These are phyloP conservation scores for Gardenia jasminoides DNA, from an alignment of 257 asterid genomes.

Conservation along the genomic window DNA sequence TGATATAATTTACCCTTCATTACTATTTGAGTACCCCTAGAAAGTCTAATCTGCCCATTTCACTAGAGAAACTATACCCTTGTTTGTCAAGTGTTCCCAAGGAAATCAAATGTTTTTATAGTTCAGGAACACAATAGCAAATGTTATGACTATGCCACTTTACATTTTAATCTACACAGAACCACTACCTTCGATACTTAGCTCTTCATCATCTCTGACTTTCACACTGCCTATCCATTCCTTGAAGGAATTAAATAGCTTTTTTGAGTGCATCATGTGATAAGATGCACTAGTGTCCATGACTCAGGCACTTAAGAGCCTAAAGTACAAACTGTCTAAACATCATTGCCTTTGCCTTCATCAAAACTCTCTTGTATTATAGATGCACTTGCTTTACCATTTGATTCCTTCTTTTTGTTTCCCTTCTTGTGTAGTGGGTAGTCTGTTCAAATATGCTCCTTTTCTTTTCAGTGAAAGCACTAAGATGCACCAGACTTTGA, in stretches of 20 bases:
- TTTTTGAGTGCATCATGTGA: background rate
- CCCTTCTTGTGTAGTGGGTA: too few species aligned
- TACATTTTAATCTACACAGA: background rate
- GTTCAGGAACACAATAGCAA: background rate
- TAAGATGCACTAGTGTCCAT: too few species aligned
- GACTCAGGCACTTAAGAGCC: too few species aligned
- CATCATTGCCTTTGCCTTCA: too few species aligned
- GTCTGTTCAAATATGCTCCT: too few species aligned
- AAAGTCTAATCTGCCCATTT: too few species aligned
- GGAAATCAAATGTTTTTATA: background rate
- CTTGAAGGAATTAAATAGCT: background rate
- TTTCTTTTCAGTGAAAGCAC: too few species aligned
- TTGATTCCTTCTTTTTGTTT: too few species aligned
- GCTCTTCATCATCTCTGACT: background rate
- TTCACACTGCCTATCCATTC: background rate
- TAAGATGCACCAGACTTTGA: too few species aligned
- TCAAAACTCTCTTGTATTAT: too few species aligned
- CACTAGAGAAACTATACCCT: background rate
- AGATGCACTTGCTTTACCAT: too few species aligned
- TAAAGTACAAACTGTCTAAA: too few species aligned
- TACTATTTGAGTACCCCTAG: background rate
- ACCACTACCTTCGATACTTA: background rate
- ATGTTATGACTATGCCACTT: background rate
- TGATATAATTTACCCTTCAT: background rate
- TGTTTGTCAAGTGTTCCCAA: background rate